These are phyloP conservation scores for Annulohypoxylon moriforme DNA, from an alignment of 495 filamentous ascomycete species.

Conservation along the genomic window DNA sequence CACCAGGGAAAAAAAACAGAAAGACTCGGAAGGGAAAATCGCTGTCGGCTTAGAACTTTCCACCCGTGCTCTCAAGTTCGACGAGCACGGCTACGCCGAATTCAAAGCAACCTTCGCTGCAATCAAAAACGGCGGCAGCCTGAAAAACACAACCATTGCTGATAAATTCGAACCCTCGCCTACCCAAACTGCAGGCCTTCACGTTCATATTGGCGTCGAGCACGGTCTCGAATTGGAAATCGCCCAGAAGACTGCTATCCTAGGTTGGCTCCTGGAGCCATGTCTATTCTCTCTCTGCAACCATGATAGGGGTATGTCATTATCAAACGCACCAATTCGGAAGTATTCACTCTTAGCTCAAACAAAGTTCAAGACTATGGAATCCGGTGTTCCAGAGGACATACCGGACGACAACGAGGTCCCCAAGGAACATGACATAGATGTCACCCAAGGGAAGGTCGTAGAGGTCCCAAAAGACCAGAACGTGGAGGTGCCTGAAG, in stretches of 20 bases:
- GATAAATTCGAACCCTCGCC: background rate
- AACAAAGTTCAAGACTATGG: background rate
- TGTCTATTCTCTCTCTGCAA: constrained; percentile 18
- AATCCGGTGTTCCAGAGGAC: background rate
- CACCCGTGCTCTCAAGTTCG: constrained; percentile 7
- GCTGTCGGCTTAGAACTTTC: constrained; percentile 16
- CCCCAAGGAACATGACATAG: background rate
- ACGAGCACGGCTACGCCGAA: constrained; percentile 11
- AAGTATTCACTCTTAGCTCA: constrained; percentile 7
- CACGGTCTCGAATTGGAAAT: constrained; percentile 14
- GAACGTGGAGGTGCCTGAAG: background rate
- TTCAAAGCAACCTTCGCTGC: constrained; percentile 9
- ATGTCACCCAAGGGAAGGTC: background rate
- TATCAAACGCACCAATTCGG: constrained; percentile 9
- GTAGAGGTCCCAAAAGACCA: background rate
- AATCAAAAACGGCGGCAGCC: background rate
- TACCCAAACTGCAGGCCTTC: background rate
- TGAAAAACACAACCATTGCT: background rate
- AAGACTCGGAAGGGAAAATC: background rate
- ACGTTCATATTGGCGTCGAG: constrained; percentile 15
- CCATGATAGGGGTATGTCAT: background rate
- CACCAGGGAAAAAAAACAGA: background rate
- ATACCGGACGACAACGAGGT: background rate
- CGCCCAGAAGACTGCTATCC: constrained; percentile 2
- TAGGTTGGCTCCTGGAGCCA: constrained; percentile 17